Evolutionary conservation across 176 grass and related monocot genomes (phyloP).

Genomic region (Hordeum vulgare): DNA sequence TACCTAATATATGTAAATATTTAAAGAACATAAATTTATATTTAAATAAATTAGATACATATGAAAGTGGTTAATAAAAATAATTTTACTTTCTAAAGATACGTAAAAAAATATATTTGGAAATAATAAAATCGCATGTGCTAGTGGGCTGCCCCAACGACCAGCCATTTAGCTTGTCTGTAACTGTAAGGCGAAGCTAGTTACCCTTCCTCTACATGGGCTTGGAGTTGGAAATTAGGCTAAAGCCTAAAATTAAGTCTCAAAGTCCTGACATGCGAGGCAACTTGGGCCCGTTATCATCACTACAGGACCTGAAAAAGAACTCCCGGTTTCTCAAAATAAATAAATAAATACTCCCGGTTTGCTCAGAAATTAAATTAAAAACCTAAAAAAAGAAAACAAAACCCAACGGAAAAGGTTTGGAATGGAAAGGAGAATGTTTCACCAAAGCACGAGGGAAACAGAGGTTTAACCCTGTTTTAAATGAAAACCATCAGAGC

Average conservation of each 20-base stretch:
- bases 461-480: not conserved
- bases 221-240: not conserved
- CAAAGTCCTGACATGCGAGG: not conserved
- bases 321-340: too few relatives aligned
- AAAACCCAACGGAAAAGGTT: not conserved
- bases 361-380: not conserved
- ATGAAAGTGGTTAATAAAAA: not conserved
- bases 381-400: not conserved
- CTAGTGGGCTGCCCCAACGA: not conserved
- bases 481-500: not conserved
- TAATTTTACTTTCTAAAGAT: not conserved
- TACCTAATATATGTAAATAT: not conserved
- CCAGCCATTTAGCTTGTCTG: not conserved
- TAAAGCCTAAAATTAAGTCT: not conserved
- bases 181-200: too few relatives aligned
- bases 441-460: not conserved
- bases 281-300: not conserved
- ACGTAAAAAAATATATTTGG: not conserved
- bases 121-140: not conserved
- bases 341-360: not conserved
- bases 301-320: not conserved
- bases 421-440: not conserved
- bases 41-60: not conserved
- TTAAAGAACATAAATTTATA: not conserved
- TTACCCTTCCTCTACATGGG: not conserved